Base-by-base conservation (phyloP, 768 basidiomycete genomes). In the Sutorius australiensis region DNA sequence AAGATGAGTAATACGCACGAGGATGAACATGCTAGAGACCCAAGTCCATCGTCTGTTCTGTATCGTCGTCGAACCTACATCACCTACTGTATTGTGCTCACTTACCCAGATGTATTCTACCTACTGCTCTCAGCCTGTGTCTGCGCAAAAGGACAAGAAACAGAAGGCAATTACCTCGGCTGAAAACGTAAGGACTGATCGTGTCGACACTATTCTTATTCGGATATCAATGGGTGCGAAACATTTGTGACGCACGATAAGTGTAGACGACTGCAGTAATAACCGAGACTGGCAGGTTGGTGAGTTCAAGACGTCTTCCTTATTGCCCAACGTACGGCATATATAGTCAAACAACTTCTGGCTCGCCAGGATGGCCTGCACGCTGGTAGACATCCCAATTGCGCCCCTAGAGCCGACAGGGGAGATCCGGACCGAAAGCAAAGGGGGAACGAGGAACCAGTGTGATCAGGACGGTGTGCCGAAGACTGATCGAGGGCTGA, bases 51-150 rank as follows among this genome's bases (percentile, higher is more conserved):
- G 28, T 44, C n/a, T 44, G 3, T 30, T 44, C 42, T 44, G 14
- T 31, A 32, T 28, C 6, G 7, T 13, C 0, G 30, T 58, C 27
- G 44, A 30, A 17, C 3, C 16, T 10, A 1, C 12, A 19, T 24
- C 10, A 8, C 6, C 3, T 2, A 14, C 21, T 0, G 16, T 16
- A 3, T 38, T 27, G 36, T 40, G 19, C 6, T 24, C 5, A 7
- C 50, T 19, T 14, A 48, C 54, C 57, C 57, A 58, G 11, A 58
- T 47, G 7, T 58, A 12, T 8, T 58, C 46, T 14, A 55, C n/a
- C 56, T 13, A 30, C 19, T 30, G 2, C 10, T 24, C 24, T 24
- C 8, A 4, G 27, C 2, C 6, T 13, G 24, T n/a, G 34, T 43
- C 37, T 8, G 33, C 16, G n/a, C 32, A 12, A 17, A 38, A 32